Percentiles rank a stretch among this genome's conserved stretches.
Conservation (phyloP, 2,329 filamentous ascomycete genomes). For the Plenodomus lindquistii region DNA sequence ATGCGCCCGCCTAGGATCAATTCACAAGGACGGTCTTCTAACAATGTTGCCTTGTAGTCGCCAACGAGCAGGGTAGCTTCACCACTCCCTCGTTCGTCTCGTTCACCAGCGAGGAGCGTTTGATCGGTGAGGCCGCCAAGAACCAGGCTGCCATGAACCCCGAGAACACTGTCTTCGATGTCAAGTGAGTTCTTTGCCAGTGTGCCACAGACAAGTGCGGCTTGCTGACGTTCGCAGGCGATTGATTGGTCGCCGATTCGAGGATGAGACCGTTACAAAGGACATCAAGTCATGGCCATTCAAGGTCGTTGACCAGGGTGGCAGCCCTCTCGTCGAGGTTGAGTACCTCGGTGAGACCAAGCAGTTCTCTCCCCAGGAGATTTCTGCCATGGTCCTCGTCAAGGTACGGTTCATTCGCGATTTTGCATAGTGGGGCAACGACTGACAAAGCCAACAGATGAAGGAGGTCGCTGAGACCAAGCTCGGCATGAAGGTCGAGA, state of each 20-base stretch:
- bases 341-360: constrained; percentile 94
- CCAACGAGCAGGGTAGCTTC: constrained; percentile 99
- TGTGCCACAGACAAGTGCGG: neutral
- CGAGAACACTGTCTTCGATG: constrained; percentile 95
- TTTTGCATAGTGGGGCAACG: neutral
- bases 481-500: constrained; percentile 98
- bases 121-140: constrained; percentile 99
- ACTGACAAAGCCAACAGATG: constrained; percentile 66
- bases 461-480: constrained; percentile 99
- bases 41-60: constrained; percentile 59
- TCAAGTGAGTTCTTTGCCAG: constrained; percentile 74
- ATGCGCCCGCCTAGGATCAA: constrained; percentile 45
- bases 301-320: constrained; percentile 90
- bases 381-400: constrained; percentile 96
- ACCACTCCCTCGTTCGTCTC: constrained; percentile 99
- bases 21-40: constrained; percentile 17
- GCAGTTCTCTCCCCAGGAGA: constrained; percentile 96
- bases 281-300: constrained; percentile 99
- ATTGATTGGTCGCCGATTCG: constrained; percentile 93
- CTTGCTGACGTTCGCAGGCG: constrained; percentile 65
- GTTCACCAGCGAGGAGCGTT: constrained; percentile 97
- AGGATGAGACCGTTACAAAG: constrained; percentile 97
- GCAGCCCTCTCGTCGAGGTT: constrained; percentile 90
- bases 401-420: constrained; percentile 66
- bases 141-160: constrained; percentile 99